Evolutionary conservation across 257 asterid genomes (phyloP).

Genomic region (Avicennia marina): DNA sequence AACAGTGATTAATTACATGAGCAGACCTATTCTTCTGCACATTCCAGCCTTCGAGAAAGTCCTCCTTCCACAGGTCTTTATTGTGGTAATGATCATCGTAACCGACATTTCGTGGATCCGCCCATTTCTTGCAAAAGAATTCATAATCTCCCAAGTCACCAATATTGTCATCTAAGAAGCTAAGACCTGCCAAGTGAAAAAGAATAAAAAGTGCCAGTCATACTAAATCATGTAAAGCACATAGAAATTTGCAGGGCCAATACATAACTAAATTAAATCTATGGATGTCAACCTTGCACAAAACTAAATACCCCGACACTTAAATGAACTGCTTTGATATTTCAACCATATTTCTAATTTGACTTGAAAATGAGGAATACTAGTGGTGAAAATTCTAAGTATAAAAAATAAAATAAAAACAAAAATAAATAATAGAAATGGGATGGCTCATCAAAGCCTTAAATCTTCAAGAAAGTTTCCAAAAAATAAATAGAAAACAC

Average conservation of each 20-base stretch:
- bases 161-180: conserved; percentile 28
- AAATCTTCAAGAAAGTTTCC: conserved; percentile 6
- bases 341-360: neutral
- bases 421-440: conserved; percentile 12
- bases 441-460: conserved; percentile 13
- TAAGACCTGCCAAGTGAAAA: conserved; percentile 30
- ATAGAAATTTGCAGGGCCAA: conserved; percentile 9
- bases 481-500: neutral
- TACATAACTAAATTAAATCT: conserved; percentile 1
- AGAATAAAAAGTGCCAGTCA: conserved; percentile 3
- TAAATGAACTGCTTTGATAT: neutral
- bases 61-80: conserved; percentile 32
- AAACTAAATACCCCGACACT: neutral
- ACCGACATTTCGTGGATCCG: conserved; percentile 29
- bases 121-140: conserved; percentile 28
- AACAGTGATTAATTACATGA: neutral
- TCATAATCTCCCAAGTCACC: conserved; percentile 35
- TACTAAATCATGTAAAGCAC: conserved; percentile 1
- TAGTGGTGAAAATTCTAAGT: neutral
- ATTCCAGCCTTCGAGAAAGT: conserved; percentile 35
- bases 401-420: too few relatives aligned
- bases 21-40: conserved; percentile 42
- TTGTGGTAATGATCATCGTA: conserved; percentile 33
- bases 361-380: conserved; percentile 3
- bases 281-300: neutral